Percentiles rank a stretch among this genome's conserved stretches.
Conservation (phyloP, 164 flowering plant species). For the Kalanchoe fedtschenkoi region DNA sequence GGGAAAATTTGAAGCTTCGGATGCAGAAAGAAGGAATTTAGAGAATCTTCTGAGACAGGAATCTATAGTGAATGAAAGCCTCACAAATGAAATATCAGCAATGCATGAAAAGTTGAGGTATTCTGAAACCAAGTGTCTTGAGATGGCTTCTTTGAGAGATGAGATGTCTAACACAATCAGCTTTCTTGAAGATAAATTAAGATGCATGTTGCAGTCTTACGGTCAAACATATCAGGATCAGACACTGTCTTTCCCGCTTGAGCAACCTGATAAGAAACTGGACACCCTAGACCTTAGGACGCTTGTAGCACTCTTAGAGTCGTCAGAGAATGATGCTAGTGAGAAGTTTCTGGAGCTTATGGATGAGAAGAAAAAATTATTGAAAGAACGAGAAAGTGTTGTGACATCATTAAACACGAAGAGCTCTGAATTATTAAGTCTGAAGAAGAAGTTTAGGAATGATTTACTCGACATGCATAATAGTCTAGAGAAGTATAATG, state of each 20-base stretch:
- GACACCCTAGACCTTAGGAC: constrained; percentile 22
- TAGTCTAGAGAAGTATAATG: constrained; percentile 31
- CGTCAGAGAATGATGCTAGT: constrained; percentile 31
- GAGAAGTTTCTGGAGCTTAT: constrained; percentile 30
- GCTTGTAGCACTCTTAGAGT: constrained; percentile 31
- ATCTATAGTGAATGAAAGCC: constrained; percentile 25
- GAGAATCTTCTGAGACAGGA: constrained; percentile 32
- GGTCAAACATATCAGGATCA: constrained; percentile 14
- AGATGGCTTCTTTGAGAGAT: constrained; percentile 23
- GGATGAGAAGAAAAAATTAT: constrained; percentile 32
- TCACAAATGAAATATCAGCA: constrained; percentile 29
- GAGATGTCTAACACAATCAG: constrained; percentile 33
- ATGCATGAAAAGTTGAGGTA: constrained; percentile 39
- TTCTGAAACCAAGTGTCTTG: constrained; percentile 27
- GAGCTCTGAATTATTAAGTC: constrained; percentile 26
- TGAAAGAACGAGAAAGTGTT: constrained; percentile 35
- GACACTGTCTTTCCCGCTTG: constrained; percentile 13
- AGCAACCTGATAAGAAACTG: constrained; percentile 14
- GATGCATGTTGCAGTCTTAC: constrained; percentile 27
- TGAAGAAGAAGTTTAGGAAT: constrained; percentile 39
- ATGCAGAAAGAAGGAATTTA: constrained; percentile 38
- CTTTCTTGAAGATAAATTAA: constrained; percentile 35
- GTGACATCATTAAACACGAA: constrained; percentile 21
- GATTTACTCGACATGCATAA: constrained; percentile 25
- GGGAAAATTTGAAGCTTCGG: constrained; percentile 41